Conservation (phyloP, 768 basidiomycete genomes). For the Terana coerulea region DNA sequence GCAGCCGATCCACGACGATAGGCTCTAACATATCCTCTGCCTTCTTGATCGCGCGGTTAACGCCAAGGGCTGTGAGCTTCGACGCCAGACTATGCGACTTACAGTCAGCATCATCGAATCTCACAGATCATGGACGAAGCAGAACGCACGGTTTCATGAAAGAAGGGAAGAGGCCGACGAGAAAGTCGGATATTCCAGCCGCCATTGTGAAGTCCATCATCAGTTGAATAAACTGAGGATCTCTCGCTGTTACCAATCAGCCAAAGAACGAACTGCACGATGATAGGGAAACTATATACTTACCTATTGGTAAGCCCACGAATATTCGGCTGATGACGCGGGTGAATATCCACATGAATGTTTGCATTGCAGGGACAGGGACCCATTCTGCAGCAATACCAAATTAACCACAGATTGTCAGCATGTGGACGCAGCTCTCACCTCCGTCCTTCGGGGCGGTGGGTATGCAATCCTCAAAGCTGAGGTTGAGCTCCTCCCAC, state of each 20-base stretch:
- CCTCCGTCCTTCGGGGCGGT: conserved; percentile 5
- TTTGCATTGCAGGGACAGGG: conserved; percentile 20
- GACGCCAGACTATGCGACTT: not conserved
- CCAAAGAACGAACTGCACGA: not conserved
- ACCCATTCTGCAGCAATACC: conserved; percentile 32
- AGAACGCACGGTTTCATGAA: conserved; percentile 21
- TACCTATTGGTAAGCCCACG: conserved; percentile 44
- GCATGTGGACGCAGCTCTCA: conserved; percentile 6
- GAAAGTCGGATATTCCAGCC: not conserved
- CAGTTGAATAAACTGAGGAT: not conserved
- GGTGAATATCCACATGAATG: conserved; percentile 32
- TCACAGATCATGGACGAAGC: not conserved
- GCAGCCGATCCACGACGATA: not conserved
- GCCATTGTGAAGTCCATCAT: not conserved
- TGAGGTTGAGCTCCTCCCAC: conserved; percentile 38
- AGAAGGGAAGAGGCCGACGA: not conserved
- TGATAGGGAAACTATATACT: conserved; percentile 8
- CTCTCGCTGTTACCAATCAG: not conserved
- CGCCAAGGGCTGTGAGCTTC: not conserved
- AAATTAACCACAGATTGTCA: not conserved
- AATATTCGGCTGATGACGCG: conserved; percentile 40
- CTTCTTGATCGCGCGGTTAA: not conserved
- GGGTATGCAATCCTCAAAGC: conserved; percentile 38
- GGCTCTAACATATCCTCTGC: not conserved
- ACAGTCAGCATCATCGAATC: not conserved